Conservation (phyloP, 768 basidiomycete genomes). For the Serendipita sp. region DNA sequence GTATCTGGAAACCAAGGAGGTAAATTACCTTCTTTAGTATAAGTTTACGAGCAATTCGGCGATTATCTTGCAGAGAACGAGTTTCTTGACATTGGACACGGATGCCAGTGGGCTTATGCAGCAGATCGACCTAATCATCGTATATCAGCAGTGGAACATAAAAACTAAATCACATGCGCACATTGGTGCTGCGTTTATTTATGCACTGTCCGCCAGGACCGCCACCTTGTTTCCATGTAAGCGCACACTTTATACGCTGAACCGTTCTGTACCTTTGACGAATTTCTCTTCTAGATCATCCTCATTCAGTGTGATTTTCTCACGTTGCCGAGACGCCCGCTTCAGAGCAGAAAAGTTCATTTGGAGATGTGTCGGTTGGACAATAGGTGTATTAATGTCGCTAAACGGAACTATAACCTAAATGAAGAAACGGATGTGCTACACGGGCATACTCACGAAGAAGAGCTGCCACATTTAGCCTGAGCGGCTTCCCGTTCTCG, state of each 20-base stretch:
- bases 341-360: slow-evolving; percentile 54
- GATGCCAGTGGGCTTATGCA: slow-evolving; percentile 78
- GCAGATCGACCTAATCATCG: slow-evolving; percentile 47
- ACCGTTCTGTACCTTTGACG: slow-evolving; percentile 46
- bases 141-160: background rate
- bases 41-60: slow-evolving; percentile 55
- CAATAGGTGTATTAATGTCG: slow-evolving; percentile 10
- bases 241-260: background rate
- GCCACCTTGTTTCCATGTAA: slow-evolving; percentile 34
- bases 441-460: background rate
- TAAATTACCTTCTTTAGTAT: slow-evolving; percentile 49
- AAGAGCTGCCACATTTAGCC: background rate
- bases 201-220: slow-evolving; percentile 95
- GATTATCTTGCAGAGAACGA: slow-evolving; percentile 63
- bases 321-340: slow-evolving; percentile 46
- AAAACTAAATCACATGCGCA: slow-evolving; percentile 1
- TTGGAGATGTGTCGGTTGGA: slow-evolving; percentile 17
- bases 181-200: slow-evolving; percentile 71
- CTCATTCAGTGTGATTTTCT: slow-evolving; percentile 51
- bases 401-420: background rate
- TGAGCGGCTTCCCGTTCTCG: slow-evolving; percentile 23
- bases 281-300: slow-evolving; percentile 76
- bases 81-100: slow-evolving; percentile 81
- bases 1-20: background rate
- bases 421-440: background rate